These are phyloP conservation scores for Eimeria praecox DNA, from an alignment of 169 alveolate species.

Conservation along the genomic window DNA sequence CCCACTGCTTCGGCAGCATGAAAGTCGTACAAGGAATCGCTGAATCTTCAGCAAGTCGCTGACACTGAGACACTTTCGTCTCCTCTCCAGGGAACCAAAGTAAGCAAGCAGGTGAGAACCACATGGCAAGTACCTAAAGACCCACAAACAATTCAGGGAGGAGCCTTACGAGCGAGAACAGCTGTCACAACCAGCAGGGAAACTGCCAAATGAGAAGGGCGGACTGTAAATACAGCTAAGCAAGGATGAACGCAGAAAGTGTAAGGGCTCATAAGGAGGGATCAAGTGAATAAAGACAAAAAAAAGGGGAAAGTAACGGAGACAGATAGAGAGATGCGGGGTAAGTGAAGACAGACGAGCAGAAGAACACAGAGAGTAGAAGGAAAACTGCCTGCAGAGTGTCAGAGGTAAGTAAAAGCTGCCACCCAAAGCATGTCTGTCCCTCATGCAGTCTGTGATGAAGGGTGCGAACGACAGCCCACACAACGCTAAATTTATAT, in stretches of 20 bases:
- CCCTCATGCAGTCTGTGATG: background rate
- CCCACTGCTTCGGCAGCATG: background rate
- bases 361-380: background rate
- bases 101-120: background rate
- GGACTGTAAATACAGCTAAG: background rate
- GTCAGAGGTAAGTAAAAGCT: background rate
- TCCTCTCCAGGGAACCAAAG: constrained; percentile 38
- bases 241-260: background rate
- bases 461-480: background rate
- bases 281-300: background rate
- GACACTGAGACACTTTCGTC: constrained; percentile 6
- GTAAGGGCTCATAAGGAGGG: background rate
- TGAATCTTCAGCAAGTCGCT: constrained; percentile 53
- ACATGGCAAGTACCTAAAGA: constrained; percentile 28
- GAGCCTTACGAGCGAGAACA: background rate
- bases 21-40: constrained; percentile 23
- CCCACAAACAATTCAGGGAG: background rate
- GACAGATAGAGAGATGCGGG: background rate
- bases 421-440: background rate
- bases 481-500: background rate
- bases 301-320: background rate
- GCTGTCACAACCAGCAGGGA: background rate
- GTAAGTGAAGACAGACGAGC: background rate
- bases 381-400: background rate
- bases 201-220: background rate